phyloP scores from a whole-genome alignment of 2,329 filamentous ascomycete species.

The Karstenula rhodostoma region DNA sequence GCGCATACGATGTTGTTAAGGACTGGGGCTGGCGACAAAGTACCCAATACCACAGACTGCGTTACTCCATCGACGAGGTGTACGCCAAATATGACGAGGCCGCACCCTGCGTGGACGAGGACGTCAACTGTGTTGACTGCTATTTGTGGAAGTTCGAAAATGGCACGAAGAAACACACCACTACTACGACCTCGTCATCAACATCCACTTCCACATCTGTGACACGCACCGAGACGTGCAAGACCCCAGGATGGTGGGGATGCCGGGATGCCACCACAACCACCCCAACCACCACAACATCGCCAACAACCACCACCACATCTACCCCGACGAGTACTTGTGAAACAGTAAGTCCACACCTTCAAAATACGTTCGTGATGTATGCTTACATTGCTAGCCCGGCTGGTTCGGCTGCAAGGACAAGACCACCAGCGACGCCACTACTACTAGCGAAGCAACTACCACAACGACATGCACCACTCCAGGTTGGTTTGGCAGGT shows the following conservation, averaged over 20 bases:
- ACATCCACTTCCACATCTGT: conserved; percentile 36
- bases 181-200: conserved; percentile 24
- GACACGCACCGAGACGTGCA: conserved; percentile 47
- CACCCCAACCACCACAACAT: conserved; percentile 39
- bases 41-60: conserved; percentile 41
- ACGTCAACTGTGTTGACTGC: conserved; percentile 46
- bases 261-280: conserved; percentile 43
- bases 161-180: conserved; percentile 38
- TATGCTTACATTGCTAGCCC: conserved; percentile 31
- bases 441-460: conserved; percentile 29
- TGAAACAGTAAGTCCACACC: conserved; percentile 36
- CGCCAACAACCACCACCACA: conserved; percentile 30
- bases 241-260: conserved; percentile 50
- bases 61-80: conserved; percentile 47
- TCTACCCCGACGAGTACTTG: conserved; percentile 38
- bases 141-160: conserved; percentile 49
- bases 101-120: conserved; percentile 44
- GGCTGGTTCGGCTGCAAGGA: conserved; percentile 51
- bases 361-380: neutral
- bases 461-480: conserved; percentile 43
- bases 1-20: conserved; percentile 48
- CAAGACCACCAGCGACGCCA: conserved; percentile 32
- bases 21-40: conserved; percentile 48
- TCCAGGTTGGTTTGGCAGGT: conserved; percentile 49
- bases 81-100: conserved; percentile 45